phyloP scores from a whole-genome alignment of 495 filamentous ascomycete species.

The Daldinia bambusicola region DNA sequence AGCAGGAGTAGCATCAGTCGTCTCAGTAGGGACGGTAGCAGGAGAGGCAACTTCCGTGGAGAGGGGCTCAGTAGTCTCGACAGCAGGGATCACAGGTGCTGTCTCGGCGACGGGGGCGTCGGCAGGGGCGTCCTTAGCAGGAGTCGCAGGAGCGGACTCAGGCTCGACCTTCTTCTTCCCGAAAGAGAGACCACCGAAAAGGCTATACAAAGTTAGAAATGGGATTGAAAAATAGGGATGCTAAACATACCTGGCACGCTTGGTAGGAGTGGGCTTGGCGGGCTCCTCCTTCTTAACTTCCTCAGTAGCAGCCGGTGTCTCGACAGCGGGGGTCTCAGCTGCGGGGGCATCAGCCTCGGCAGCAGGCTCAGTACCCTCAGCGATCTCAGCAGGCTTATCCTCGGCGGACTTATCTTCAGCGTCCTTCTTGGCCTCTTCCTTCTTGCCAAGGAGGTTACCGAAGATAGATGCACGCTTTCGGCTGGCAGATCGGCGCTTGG shows the following conservation, averaged over 20 bases:
- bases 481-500: constrained; percentile 78
- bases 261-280: constrained; percentile 52
- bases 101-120: constrained; percentile 61
- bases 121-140: constrained; percentile 49
- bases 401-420: constrained; percentile 59
- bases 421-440: constrained; percentile 73
- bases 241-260: constrained; percentile 54
- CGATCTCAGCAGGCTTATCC: constrained; percentile 49
- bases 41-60: constrained; percentile 59
- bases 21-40: constrained; percentile 55
- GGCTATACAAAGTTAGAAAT: constrained; percentile 51
- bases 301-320: constrained; percentile 49
- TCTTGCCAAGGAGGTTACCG: constrained; percentile 77
- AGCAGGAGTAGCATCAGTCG: constrained; percentile 54
- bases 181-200: constrained; percentile 64
- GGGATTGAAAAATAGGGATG: neutral
- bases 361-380: constrained; percentile 43
- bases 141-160: constrained; percentile 50
- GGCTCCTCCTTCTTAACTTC: constrained; percentile 50
- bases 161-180: constrained; percentile 62
- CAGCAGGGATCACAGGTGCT: constrained; percentile 66
- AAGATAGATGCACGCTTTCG: constrained; percentile 90
- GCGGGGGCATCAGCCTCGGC: constrained; percentile 44
- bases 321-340: constrained; percentile 43
- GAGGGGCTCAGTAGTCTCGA: constrained; percentile 66